Base-by-base conservation (phyloP, 2,329 filamentous ascomycete genomes). In the Camillea tinctor region DNA sequence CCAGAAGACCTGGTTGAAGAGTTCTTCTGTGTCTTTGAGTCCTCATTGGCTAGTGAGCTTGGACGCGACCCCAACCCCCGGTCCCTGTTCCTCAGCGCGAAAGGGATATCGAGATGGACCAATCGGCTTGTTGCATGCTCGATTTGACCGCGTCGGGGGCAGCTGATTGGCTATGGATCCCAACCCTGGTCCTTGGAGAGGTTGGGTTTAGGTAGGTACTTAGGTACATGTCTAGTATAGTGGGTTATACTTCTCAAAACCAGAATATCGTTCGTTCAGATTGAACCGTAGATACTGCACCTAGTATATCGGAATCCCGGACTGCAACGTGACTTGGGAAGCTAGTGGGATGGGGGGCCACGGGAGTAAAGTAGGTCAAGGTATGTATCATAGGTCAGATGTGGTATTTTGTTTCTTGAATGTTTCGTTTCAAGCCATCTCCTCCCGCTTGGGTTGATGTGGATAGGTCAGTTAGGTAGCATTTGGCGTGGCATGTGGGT, bases 21-120 rank as follows among this genome's bases (percentile, higher is more conserved):
- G n/a, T 19, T 50, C n/a, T 50, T 22, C 8, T 50, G 21, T 50
- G 7, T 50, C 48, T 1, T 50, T 50, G 21, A 57, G 55, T 54
- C 24, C 53, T 59, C 26, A 66, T 66, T 66, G 56, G 62, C 55
- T 52, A 49, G 24, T 21, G 50, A 54, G 50, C 55, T n/a, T n/a
- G n/a, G n/a, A 61, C 61, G 55, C 61, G 58, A 54, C 55, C 20
- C 23, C 13, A 11, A 49, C 11, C 49, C 55, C 54, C 52, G 36
- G 21, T 30, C 21, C 44, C 44, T 20, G 58, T 24, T 5, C 36
- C n/a, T n/a, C n/a, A 40, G 36, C 36, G 36, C 36, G 36, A 40
- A 40, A 4, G 15, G 36, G n/a, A n/a, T n/a, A 40, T 13, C 15
- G 3, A 44, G 50, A 55, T 57, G n/a, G 53, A 40, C 54, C 61